These are phyloP conservation scores for Euphorbia peplus DNA, from an alignment of 345 rosid species.

Conservation along the genomic window DNA sequence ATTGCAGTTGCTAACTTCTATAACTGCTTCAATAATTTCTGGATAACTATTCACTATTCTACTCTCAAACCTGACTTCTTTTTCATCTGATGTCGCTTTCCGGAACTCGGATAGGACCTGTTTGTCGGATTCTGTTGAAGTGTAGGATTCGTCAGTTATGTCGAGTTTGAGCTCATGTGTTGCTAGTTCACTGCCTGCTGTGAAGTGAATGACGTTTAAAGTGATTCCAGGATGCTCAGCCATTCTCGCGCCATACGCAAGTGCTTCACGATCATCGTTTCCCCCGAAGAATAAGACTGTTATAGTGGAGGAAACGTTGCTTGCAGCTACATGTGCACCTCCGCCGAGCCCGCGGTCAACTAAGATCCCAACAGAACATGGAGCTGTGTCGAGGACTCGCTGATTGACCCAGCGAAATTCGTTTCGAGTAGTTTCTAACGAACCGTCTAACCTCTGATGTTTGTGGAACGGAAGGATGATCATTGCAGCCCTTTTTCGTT, in stretches of 20 bases:
- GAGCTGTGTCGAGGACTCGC: conserved; percentile 60
- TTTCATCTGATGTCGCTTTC: conserved; percentile 22
- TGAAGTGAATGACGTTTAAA: conserved; percentile 46
- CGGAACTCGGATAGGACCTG: conserved; percentile 35
- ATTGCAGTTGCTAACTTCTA: conserved; percentile 16
- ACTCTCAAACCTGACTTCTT: conserved; percentile 34
- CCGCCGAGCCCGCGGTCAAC: conserved; percentile 93
- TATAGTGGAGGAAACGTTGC: conserved; percentile 51
- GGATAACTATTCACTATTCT: conserved; percentile 3
- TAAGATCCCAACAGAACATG: conserved; percentile 74
- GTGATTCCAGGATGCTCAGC: conserved; percentile 80
- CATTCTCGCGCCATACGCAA: conserved; percentile 71
- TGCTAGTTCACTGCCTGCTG: conserved; percentile 25
- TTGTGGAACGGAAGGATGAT: conserved; percentile 80
- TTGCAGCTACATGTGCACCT: conserved; percentile 57
- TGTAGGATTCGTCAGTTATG: conserved; percentile 21
- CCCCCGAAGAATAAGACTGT: conserved; percentile 80
- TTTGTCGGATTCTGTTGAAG: conserved; percentile 28
- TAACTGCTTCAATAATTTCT: conserved; percentile 14
- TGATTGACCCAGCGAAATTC: conserved; percentile 55
- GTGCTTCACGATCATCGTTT: conserved; percentile 75
- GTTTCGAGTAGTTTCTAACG: conserved; percentile 52
- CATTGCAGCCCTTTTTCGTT: conserved; percentile 53
- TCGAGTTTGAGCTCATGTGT: conserved; percentile 36
- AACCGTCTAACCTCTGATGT: conserved; percentile 64